Evolutionary conservation across 768 basidiomycete genomes (phyloP).

Genomic region (Rhodotorula babjevae): DNA sequence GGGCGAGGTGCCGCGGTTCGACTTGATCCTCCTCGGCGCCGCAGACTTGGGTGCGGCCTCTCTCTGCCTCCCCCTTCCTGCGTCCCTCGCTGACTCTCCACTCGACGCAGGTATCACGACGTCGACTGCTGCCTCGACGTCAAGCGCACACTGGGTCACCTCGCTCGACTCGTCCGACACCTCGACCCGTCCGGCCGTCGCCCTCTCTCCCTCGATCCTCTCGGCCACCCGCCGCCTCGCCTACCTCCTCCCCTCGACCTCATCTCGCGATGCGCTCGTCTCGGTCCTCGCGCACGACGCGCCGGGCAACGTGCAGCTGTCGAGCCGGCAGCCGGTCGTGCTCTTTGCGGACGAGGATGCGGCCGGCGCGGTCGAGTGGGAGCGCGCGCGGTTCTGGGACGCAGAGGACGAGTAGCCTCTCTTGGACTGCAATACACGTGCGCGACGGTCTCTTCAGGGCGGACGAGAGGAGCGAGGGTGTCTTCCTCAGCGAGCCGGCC

Average conservation of each 20-base stretch:
- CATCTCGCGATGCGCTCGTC: constrained; percentile 64
- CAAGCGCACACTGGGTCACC: background rate
- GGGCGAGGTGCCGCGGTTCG: constrained; percentile 66
- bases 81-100: background rate
- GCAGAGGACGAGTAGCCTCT: background rate
- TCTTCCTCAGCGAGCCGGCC: too few species aligned
- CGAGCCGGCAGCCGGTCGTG: constrained; percentile 10
- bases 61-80: fast-evolving
- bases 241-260: background rate
- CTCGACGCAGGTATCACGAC: constrained; percentile 51
- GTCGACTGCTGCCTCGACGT: constrained; percentile 65
- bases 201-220: constrained; percentile 68
- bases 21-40: constrained; percentile 89
- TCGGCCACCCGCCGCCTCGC: constrained; percentile 65
- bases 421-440: too few species aligned
- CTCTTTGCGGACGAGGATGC: constrained; percentile 17
- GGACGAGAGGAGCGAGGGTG: too few species aligned
- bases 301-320: background rate
- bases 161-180: background rate
- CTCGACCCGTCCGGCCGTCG: constrained; percentile 52
- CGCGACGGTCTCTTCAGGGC: too few species aligned
- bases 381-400: constrained; percentile 22
- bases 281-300: constrained; percentile 54
- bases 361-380: background rate
- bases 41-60: constrained; percentile 57